Evolutionary conservation across 768 basidiomycete genomes (phyloP), one percentile per base, ranked within the genome.

Genomic region (Gymnopilus junonius): DNA sequence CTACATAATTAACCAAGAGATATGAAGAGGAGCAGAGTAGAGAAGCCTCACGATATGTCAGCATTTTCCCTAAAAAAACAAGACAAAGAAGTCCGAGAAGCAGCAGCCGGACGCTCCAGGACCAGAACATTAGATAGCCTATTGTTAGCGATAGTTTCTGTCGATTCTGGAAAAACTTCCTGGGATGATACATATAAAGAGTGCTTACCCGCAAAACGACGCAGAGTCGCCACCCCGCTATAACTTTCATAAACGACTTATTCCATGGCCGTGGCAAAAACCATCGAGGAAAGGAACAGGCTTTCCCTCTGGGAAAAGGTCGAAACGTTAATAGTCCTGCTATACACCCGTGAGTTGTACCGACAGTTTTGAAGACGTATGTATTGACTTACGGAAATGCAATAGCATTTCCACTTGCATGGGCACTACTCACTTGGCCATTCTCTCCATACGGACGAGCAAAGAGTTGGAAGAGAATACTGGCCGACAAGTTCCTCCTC

Each of bases 381-480:
- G 3, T 42, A 8, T n/a, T 7, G 21, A 17, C 21, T 42, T 15
- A 31, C 50, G 3, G 25, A 5, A n/a, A 7, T 27, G 12, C 20
- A 23, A 34, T 12, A 65, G 61, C 61, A 11, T 29, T 65, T 25
- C 48, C 59, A 8, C 29, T 61, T 15, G 31, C 35, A 27, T 45
- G 56, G 31, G 32, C 57, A 25, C 42, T 67, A 11, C 31, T 65
- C 8, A 58, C 53, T 10, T 42, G 53, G n/a, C 63, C 58, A 11
- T 63, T 65, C 55, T 35, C 57, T 10, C 32, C 43, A 17, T 62
- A 62, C 39, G 66, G 61, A 21, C 37, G 61, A 29, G 59, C 61
- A 17, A 62, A 67, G 34, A 64, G 50, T 7, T 60, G 58, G 61
- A 67, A 62, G 23, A 55, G 66, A 43, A 42, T 65, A 4, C 42